phyloP scores from a whole-genome alignment of 164 flowering plant genomes.

The Chimonanthus praecox region DNA sequence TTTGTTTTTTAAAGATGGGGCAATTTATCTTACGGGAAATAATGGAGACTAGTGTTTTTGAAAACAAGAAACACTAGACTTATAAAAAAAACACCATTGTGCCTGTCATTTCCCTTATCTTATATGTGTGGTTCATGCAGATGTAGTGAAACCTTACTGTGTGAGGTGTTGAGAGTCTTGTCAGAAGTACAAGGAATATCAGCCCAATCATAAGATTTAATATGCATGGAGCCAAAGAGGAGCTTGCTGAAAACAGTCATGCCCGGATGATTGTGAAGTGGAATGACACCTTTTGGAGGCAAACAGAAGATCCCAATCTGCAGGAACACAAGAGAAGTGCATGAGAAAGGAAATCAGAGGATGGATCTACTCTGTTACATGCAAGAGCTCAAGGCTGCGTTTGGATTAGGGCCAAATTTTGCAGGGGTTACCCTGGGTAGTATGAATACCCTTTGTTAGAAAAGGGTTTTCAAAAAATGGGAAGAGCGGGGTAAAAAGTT shows the following conservation, averaged over 20 bases:
- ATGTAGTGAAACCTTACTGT: constrained; percentile 13
- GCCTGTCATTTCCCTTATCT: too few species aligned
- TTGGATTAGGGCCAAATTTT: too few species aligned
- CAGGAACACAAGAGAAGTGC: constrained; percentile 11
- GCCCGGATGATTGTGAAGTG: constrained; percentile 88
- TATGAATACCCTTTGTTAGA: too few species aligned
- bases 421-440: too few species aligned
- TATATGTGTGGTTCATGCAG: neutral
- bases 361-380: too few species aligned
- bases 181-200: constrained; percentile 20
- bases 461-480: too few species aligned
- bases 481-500: neutral
- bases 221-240: constrained; percentile 70
- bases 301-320: constrained; percentile 83
- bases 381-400: too few species aligned
- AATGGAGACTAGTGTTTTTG: too few species aligned
- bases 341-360: neutral
- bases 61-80: too few species aligned
- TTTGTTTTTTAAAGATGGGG: too few species aligned
- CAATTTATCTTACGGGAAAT: too few species aligned
- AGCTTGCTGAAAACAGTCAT: constrained; percentile 96
- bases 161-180: constrained; percentile 8
- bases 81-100: too few species aligned
- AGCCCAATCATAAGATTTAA: constrained; percentile 76
- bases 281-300: constrained; percentile 66